These are phyloP conservation scores for Sporopachydermia lactativora DNA, from an alignment of 805 yeast genomes.

Conservation along the genomic window DNA sequence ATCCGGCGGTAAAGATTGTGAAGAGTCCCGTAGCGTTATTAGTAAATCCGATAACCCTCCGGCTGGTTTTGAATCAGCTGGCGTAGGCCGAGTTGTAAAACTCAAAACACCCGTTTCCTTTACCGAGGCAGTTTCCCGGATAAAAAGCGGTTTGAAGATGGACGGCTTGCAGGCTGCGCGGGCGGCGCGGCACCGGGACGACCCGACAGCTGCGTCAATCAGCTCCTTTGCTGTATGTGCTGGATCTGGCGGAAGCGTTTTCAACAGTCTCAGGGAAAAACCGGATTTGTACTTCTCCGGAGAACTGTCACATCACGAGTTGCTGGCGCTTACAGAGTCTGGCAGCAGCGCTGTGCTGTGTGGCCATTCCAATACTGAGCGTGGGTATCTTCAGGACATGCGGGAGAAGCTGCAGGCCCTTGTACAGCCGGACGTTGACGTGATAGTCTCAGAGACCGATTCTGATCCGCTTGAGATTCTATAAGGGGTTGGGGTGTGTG, in stretches of 20 bases:
- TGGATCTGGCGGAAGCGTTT: slow-evolving; percentile 81
- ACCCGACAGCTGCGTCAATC: slow-evolving; percentile 21
- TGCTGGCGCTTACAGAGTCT: slow-evolving; percentile 50
- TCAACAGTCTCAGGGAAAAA: slow-evolving; percentile 30
- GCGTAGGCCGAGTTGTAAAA: slow-evolving; percentile 66
- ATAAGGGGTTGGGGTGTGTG: too few relatives aligned
- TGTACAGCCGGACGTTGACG: slow-evolving; percentile 26
- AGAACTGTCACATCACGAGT: slow-evolving; percentile 90
- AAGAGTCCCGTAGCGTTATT: slow-evolving; percentile 9
- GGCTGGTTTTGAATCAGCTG: slow-evolving; percentile 36
- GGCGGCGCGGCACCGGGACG: slow-evolving; percentile 15
- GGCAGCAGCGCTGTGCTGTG: slow-evolving; percentile 66
- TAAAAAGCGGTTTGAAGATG: slow-evolving; percentile 42
- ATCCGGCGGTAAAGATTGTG: slow-evolving; percentile 17
- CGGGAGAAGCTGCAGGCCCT: slow-evolving; percentile 33
- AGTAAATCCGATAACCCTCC: slow-evolving; percentile 28
- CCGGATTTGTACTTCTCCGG: slow-evolving; percentile 79
- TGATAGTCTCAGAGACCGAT: slow-evolving; percentile 43
- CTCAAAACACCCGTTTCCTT: slow-evolving; percentile 32
- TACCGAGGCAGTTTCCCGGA: slow-evolving; percentile 28
- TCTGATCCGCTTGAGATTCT: slow-evolving; percentile 42
- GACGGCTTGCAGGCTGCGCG: slow-evolving; percentile 50
- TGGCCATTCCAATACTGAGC: slow-evolving; percentile 86
- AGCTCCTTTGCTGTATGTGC: slow-evolving; percentile 76
- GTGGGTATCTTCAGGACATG: slow-evolving; percentile 58